Percentiles rank a stretch among this genome's conserved stretches.
Evolutionary conservation across 2,329 filamentous ascomycete species (phyloP).

Genomic region (Ascochyta lentis): DNA sequence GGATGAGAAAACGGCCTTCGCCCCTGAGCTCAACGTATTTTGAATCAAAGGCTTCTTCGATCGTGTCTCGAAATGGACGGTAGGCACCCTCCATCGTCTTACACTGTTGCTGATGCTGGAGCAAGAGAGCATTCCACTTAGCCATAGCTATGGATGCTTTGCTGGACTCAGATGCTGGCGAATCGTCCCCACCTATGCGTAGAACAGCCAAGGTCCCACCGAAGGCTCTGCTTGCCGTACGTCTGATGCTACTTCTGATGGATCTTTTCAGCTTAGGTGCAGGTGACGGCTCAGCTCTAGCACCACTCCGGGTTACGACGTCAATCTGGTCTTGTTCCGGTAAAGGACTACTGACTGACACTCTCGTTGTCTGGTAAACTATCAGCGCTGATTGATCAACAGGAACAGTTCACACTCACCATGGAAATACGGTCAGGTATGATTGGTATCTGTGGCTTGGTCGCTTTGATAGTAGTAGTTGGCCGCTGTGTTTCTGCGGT

Average conservation of each 20-base stretch:
- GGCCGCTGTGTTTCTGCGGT: background rate
- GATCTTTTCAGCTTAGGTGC: background rate
- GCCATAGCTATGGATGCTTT: background rate
- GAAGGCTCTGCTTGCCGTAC: background rate
- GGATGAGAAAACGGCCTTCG: conserved; percentile 2
- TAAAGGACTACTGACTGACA: background rate
- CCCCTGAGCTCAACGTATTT: conserved; percentile 7
- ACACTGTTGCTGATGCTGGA: background rate
- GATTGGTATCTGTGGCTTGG: background rate
- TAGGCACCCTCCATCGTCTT: background rate
- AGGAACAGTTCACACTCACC: background rate
- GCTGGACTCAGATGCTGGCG: background rate
- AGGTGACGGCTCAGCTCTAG: background rate
- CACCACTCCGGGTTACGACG: background rate
- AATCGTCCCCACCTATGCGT: background rate
- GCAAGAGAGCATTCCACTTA: background rate
- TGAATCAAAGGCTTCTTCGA: conserved; percentile 2
- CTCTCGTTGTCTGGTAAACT: background rate
- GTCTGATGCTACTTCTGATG: background rate
- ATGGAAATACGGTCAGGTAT: background rate
- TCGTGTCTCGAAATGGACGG: conserved; percentile 2
- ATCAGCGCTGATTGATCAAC: background rate
- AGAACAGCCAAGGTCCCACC: background rate
- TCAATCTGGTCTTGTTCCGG: background rate
- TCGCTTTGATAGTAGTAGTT: background rate